Conservation (phyloP, 805 yeast species). For the Candida michaelii region DNA sequence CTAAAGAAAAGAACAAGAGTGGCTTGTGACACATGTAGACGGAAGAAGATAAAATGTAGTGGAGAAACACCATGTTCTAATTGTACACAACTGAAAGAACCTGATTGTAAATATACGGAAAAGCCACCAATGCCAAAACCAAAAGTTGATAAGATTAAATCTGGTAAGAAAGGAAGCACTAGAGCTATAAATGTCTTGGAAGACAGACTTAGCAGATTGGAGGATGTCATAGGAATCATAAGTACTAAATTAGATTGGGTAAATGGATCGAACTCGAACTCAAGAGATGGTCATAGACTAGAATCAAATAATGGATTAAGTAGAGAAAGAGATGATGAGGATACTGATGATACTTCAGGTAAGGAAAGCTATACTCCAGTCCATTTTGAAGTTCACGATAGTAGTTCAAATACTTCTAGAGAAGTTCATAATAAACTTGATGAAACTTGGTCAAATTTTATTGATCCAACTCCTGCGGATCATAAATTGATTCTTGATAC, state of each 20-base stretch:
- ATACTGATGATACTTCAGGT: background rate
- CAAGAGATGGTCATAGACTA: background rate
- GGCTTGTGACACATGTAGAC: conserved; percentile 35
- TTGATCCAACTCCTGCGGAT: background rate
- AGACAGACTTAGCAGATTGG: conserved; percentile 22
- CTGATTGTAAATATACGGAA: conserved; percentile 26
- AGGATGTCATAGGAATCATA: conserved; percentile 19
- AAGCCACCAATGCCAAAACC: conserved; percentile 13
- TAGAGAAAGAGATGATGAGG: conserved; percentile 1
- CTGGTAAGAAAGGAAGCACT: conserved; percentile 7
- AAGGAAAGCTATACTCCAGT: background rate
- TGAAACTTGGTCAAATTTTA: conserved; percentile 1
- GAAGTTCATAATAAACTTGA: background rate
- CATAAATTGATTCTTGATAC: background rate
- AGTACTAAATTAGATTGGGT: conserved; percentile 20
- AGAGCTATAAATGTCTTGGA: conserved; percentile 20
- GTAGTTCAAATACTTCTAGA: background rate
- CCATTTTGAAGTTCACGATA: too few relatives aligned
- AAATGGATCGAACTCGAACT: background rate
- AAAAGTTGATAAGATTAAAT: background rate
- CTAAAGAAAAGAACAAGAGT: conserved; percentile 21
- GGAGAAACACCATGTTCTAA: conserved; percentile 31
- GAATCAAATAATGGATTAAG: background rate
- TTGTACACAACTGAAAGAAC: conserved; percentile 21
- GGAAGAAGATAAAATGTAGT: conserved; percentile 34